These are phyloP conservation scores for Cymbopogon citratus DNA, from an alignment of 176 grass and related monocot genomes.

Conservation along the genomic window DNA sequence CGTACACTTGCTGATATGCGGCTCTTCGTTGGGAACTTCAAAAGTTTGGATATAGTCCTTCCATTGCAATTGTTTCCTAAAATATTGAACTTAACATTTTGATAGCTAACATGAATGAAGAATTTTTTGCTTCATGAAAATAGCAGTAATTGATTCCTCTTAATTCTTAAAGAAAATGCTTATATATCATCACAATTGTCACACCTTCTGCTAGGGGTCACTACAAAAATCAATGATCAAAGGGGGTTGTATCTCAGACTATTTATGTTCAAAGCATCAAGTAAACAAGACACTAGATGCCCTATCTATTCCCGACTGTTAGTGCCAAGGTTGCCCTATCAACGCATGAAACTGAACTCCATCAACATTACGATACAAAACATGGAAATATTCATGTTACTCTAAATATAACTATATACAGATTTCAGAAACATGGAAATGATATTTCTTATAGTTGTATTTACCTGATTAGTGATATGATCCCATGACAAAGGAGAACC, in stretches of 20 bases:
- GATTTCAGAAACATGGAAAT: not conserved
- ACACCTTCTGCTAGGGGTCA: not conserved
- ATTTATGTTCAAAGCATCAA: not conserved
- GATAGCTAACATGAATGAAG: not conserved
- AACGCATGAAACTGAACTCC: not conserved
- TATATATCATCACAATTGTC: not conserved
- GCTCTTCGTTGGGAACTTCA: not conserved
- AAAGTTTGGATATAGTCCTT: not conserved
- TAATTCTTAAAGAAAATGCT: not conserved
- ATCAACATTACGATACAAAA: conserved; percentile 1
- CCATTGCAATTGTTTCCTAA: not conserved
- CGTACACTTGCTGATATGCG: too few relatives aligned
- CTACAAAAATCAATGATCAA: not conserved
- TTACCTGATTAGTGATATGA: conserved; percentile 91
- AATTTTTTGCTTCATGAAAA: not conserved
- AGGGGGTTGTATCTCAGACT: not conserved
- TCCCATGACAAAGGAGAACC: conserved; percentile 89
- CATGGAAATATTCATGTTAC: not conserved
- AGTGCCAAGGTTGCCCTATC: not conserved
- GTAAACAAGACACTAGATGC: not conserved
- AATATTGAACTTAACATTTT: not conserved
- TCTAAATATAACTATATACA: conserved; percentile 13
- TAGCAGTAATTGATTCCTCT: not conserved
- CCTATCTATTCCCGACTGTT: not conserved
- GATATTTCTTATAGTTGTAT: not conserved